Percentiles rank a stretch among this genome's conserved stretches.
Conservation (phyloP, 345 rosid species). For the Gossypium longicalyx region DNA sequence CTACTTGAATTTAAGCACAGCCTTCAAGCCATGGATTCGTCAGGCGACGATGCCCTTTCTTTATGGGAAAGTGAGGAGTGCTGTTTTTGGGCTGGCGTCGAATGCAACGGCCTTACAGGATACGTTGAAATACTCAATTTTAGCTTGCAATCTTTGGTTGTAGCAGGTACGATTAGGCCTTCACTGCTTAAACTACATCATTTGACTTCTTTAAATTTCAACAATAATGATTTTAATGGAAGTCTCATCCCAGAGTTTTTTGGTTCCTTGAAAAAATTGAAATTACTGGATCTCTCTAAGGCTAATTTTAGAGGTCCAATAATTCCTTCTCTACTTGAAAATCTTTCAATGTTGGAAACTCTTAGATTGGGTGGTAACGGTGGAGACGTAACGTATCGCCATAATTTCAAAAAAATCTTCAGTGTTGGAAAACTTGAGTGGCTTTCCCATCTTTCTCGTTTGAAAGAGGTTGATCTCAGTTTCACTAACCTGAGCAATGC, state of each 20-base stretch:
- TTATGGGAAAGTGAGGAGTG: background rate
- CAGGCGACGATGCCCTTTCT: background rate
- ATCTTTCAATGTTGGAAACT: slow-evolving; percentile 34
- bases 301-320: slow-evolving; percentile 32
- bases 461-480: too few species aligned
- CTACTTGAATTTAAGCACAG: background rate
- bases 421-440: background rate
- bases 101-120: background rate
- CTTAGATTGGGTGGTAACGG: slow-evolving; percentile 31
- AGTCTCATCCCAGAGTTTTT: slow-evolving; percentile 26
- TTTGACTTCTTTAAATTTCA: slow-evolving; percentile 35
- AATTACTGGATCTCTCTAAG: slow-evolving; percentile 39
- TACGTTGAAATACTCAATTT: background rate
- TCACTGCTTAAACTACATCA: slow-evolving; percentile 35
- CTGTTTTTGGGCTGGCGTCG: background rate
- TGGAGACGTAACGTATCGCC: too few species aligned
- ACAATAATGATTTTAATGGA: slow-evolving; percentile 25
- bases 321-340: slow-evolving; percentile 32
- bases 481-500: too few species aligned
- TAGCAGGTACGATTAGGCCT: slow-evolving; percentile 36
- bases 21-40: background rate
- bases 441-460: background rate
- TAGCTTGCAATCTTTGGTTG: background rate
- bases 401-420: too few species aligned
- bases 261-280: slow-evolving; percentile 24